phyloP scores from a whole-genome alignment of 2,329 filamentous ascomycete genomes.

The Nemania abortiva region DNA sequence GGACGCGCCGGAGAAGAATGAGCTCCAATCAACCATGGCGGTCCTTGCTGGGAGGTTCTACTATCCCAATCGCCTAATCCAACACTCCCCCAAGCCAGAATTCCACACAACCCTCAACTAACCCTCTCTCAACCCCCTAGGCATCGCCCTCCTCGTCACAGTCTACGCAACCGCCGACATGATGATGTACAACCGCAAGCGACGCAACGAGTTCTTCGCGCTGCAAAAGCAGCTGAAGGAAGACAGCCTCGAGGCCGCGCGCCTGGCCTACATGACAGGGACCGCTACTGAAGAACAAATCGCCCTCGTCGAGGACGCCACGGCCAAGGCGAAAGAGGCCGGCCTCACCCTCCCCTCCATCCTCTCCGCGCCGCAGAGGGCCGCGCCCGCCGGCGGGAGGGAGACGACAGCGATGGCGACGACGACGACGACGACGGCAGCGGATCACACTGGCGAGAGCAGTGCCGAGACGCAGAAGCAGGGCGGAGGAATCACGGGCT shows the following conservation, averaged over 20 bases:
- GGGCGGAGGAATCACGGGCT: slow-evolving; percentile 49
- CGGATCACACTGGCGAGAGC: slow-evolving; percentile 24
- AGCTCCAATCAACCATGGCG: not conserved
- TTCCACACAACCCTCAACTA: not conserved
- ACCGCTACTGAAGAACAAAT: slow-evolving; percentile 68
- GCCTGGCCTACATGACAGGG: slow-evolving; percentile 71
- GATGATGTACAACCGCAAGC: slow-evolving; percentile 70
- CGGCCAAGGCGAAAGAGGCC: slow-evolving; percentile 59
- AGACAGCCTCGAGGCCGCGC: slow-evolving; percentile 68
- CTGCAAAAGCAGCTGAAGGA: slow-evolving; percentile 66
- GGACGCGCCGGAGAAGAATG: not conserved
- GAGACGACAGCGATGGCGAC: slow-evolving; percentile 48
- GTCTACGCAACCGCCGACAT: slow-evolving; percentile 72
- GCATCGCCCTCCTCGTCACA: slow-evolving; percentile 66
- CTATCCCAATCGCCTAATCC: not conserved
- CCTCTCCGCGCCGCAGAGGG: slow-evolving; percentile 57
- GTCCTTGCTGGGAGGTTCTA: too few relatives aligned
- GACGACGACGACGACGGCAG: slow-evolving; percentile 41
- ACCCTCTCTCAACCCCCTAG: slow-evolving; percentile 50
- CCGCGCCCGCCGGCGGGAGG: slow-evolving; percentile 45
- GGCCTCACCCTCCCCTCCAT: slow-evolving; percentile 64
- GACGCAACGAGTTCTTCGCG: slow-evolving; percentile 69
- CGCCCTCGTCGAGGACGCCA: slow-evolving; percentile 68
- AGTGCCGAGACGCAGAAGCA: slow-evolving; percentile 38
- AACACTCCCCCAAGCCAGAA: not conserved